phyloP scores from a whole-genome alignment of 2,329 filamentous ascomycete species.

The Furcasterigmium furcatum region DNA sequence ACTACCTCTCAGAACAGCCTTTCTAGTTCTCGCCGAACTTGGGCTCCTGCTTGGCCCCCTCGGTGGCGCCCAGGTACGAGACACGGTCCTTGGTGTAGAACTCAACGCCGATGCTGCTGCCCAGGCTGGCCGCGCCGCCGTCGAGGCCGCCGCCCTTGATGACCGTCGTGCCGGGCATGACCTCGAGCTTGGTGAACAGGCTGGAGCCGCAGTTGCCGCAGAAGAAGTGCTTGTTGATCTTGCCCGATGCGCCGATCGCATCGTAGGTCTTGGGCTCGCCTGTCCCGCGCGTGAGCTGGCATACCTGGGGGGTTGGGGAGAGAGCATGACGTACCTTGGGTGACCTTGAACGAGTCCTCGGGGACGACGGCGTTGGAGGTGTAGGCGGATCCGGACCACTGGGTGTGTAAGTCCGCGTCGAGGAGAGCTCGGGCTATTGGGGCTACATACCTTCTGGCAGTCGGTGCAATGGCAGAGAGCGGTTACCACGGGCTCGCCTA shows the following conservation, averaged over 20 bases:
- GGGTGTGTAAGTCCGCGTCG: background rate
- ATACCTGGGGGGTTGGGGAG: no score
- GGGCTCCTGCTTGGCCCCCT: slow-evolving; percentile 45
- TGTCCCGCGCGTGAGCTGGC: slow-evolving; percentile 13
- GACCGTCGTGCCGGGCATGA: slow-evolving; percentile 46
- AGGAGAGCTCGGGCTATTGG: background rate
- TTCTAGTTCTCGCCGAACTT: background rate
- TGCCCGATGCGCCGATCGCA: slow-evolving; percentile 43
- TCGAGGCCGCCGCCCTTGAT: slow-evolving; percentile 52
- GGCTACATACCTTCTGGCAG: slow-evolving; percentile 46
- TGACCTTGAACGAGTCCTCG: slow-evolving; percentile 41
- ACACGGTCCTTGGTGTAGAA: slow-evolving; percentile 50
- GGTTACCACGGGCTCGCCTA: slow-evolving; percentile 36
- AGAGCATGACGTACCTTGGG: slow-evolving; percentile 32
- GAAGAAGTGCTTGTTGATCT: slow-evolving; percentile 54
- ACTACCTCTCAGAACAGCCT: no score
- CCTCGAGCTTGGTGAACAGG: slow-evolving; percentile 47
- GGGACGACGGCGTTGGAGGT: slow-evolving; percentile 52
- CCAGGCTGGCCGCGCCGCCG: slow-evolving; percentile 38
- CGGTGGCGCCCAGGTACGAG: slow-evolving; percentile 33
- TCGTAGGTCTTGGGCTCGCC: slow-evolving; percentile 46
- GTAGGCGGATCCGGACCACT: slow-evolving; percentile 51
- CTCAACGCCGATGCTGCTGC: slow-evolving; percentile 42
- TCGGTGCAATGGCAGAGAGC: slow-evolving; percentile 51
- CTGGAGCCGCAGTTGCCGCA: slow-evolving; percentile 47